phyloP scores from a whole-genome alignment of 441 rosid genomes.

The Melastoma candidum region DNA sequence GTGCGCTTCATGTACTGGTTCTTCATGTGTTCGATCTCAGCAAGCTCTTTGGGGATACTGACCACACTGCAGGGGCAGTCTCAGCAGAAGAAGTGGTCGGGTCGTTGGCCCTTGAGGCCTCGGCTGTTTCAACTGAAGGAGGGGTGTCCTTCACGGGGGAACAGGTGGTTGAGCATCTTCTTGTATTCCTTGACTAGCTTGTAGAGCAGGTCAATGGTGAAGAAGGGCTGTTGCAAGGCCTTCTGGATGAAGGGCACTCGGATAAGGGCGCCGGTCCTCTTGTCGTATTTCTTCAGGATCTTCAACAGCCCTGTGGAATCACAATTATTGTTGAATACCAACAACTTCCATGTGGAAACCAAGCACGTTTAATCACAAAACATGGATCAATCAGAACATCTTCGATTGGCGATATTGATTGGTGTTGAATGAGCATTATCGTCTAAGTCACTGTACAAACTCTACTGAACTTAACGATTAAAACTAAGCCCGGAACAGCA shows the following conservation, averaged over 20 bases:
- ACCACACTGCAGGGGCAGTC: constrained; percentile 14
- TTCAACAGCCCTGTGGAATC: constrained; percentile 13
- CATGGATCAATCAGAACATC: no score
- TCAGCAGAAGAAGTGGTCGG: constrained; percentile 24
- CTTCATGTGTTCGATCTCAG: constrained; percentile 13
- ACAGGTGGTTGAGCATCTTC: constrained; percentile 9
- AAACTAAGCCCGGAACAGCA: no score
- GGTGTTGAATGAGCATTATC: no score
- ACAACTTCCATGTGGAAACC: neutral
- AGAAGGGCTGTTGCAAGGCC: constrained; percentile 17
- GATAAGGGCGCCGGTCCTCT: constrained; percentile 16
- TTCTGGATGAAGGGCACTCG: constrained; percentile 14
- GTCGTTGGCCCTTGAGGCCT: neutral
- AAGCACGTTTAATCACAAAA: no score
- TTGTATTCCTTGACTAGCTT: constrained; percentile 13
- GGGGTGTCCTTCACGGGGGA: neutral
- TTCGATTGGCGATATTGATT: no score
- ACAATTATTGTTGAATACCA: neutral
- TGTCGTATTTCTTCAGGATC: constrained; percentile 15
- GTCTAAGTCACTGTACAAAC: no score
- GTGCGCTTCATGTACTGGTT: constrained; percentile 16
- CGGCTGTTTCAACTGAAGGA: neutral
- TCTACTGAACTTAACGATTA: no score
- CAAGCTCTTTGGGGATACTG: constrained; percentile 11
- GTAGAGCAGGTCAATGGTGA: constrained; percentile 13